Evolutionary conservation across 2,329 filamentous ascomycete species (phyloP).

Genomic region (Graphilbum sp.): DNA sequence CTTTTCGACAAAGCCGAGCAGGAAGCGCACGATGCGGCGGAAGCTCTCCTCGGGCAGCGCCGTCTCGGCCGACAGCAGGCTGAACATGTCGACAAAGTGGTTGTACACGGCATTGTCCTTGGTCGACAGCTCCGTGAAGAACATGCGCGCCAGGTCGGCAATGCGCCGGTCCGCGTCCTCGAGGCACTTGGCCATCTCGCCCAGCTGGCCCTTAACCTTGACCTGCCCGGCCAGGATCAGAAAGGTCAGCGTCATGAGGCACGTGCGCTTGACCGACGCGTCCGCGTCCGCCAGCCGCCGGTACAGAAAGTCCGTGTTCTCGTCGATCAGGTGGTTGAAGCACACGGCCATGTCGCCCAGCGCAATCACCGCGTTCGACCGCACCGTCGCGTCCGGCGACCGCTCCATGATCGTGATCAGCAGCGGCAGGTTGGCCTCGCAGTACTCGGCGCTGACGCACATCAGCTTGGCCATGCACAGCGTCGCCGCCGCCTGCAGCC

Average conservation of each 20-base stretch:
- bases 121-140: slow-evolving; percentile 92
- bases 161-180: slow-evolving; percentile 94
- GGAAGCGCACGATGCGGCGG: slow-evolving; percentile 74
- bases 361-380: slow-evolving; percentile 91
- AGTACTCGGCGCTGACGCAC: slow-evolving; percentile 96
- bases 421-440: slow-evolving; percentile 78
- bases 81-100: slow-evolving; percentile 99
- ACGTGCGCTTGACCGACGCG: slow-evolving; percentile 85
- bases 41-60: slow-evolving; percentile 73
- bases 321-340: slow-evolving; percentile 98
- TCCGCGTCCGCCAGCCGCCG: slow-evolving; percentile 80
- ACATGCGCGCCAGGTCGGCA: slow-evolving; percentile 88
- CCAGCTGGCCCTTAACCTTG: slow-evolving; percentile 96
- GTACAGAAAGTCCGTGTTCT: slow-evolving; percentile 97
- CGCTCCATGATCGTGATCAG: slow-evolving; percentile 97
- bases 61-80: slow-evolving; percentile 67
- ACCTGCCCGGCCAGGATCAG: slow-evolving; percentile 92
- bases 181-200: slow-evolving; percentile 97
- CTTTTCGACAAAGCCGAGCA: slow-evolving; percentile 96
- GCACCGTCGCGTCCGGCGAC: slow-evolving; percentile 78
- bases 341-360: slow-evolving; percentile 98
- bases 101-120: slow-evolving; percentile 99
- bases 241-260: slow-evolving; percentile 96
- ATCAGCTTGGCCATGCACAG: slow-evolving; percentile 94
- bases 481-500: slow-evolving; percentile 82